Percentiles rank a stretch among this genome's conserved stretches.
Evolutionary conservation across 139 green algal species (phyloP).

Genomic region (Coccomyxa sp.): DNA sequence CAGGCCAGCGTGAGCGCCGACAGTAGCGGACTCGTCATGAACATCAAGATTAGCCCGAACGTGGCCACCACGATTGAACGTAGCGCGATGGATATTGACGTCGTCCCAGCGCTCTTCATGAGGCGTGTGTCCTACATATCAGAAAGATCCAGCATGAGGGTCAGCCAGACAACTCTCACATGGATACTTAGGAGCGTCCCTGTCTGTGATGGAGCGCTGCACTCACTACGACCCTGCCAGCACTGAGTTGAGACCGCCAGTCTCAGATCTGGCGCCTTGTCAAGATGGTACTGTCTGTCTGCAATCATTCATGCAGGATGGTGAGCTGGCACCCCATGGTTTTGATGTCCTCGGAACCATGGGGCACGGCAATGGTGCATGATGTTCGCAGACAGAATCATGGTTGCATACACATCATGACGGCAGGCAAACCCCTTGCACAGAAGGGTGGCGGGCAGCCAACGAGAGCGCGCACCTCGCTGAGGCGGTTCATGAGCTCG

Average conservation of each 20-base stretch:
- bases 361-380: too few relatives aligned
- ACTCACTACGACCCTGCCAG: not conserved
- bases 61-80: conserved; percentile 20
- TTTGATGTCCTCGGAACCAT: too few relatives aligned
- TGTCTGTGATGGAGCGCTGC: not conserved
- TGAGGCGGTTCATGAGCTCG: conserved; percentile 52
- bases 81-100: conserved; percentile 37
- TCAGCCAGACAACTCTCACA: too few relatives aligned
- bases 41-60: conserved; percentile 41
- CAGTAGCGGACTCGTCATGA: conserved; percentile 34
- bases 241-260: not conserved
- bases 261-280: too few relatives aligned
- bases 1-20: conserved; percentile 20
- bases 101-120: conserved; percentile 42
- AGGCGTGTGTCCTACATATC: conserved; percentile 30
- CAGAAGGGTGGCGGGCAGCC: too few relatives aligned
- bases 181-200: too few relatives aligned
- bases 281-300: not conserved
- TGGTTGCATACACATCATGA: too few relatives aligned
- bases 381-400: too few relatives aligned
- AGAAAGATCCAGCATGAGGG: not conserved
- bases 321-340: too few relatives aligned
- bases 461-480: conserved; percentile 22
- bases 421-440: too few relatives aligned
- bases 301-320: not conserved